Evolutionary conservation across 2,329 filamentous ascomycete species (phyloP).

Genomic region (Venturia aucupariae): DNA sequence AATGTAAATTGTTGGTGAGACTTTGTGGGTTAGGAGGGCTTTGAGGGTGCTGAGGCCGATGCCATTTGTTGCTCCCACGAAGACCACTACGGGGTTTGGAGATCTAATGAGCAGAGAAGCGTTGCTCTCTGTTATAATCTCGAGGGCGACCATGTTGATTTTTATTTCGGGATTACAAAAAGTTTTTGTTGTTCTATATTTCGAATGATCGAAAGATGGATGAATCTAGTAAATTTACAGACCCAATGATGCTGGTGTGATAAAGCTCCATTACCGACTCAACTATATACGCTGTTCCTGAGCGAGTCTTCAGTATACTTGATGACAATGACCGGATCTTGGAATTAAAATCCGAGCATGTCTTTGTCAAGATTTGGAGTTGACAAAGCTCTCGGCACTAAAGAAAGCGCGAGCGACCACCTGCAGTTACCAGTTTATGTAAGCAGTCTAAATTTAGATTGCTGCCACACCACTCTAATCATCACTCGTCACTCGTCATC

Average conservation of each 20-base stretch:
- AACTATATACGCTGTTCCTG: not conserved
- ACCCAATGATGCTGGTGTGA: not conserved
- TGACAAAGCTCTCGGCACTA: not conserved
- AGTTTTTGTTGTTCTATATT: no score
- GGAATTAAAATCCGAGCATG: not conserved
- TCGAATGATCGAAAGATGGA: not conserved
- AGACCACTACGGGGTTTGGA: slow-evolving; percentile 17
- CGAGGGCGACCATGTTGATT: not conserved
- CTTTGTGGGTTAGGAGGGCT: slow-evolving; percentile 16
- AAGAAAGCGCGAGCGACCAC: not conserved
- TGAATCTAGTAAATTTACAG: not conserved
- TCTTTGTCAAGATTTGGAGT: not conserved
- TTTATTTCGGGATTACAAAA: no score
- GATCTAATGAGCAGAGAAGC: not conserved
- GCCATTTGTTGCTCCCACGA: slow-evolving; percentile 19
- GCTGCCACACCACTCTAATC: no score
- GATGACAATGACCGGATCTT: not conserved
- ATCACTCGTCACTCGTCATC: no score
- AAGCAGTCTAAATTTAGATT: no score
- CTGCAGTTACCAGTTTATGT: no score
- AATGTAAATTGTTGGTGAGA: slow-evolving; percentile 17
- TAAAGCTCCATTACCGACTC: not conserved
- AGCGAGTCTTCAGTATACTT: not conserved
- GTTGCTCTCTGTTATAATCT: not conserved
- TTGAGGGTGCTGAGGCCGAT: slow-evolving; percentile 17